Base-by-base conservation (phyloP, 106 monocot species). In the Dioscorea dumetorum region DNA sequence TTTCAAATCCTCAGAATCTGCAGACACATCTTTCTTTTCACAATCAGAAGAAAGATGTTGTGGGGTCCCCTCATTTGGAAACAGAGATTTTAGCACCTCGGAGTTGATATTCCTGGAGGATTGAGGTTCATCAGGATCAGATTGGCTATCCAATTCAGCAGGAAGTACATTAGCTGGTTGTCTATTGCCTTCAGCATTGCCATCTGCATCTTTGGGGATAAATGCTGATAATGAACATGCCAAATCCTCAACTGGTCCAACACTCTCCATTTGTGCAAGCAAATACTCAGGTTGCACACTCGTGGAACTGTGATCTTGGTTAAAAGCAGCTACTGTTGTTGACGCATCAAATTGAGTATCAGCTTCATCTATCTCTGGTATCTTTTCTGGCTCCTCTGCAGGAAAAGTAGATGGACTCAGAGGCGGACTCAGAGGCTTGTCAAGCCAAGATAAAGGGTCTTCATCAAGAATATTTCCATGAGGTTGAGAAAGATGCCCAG, bases 181-280 rank as follows among this genome's bases (percentile, higher is more conserved):
- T 31, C 49, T 19, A 11, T 79, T 48, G 33, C 35, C 12, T 33
- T 59, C 54, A 68, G 23, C 4, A 20, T 51, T 48, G 73, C 49
- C 69, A 61, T 28, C 65, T 35, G 64, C 48, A 61, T 61, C 35
- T 48, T 64, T 63, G 72, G 48, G 12, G 35, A 22, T 54, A 48
- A n/a, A 14, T 1, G 16, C 21, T 17, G 48, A 24, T 63, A 8
- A 10, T 41, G 10, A 54, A 41, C 18, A 56, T 63, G 51, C 62
- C 61, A 77, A 63, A 58, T 54, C 41, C 67, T 64, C 75, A 64
- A 15, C 69, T 18, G 54, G 41, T 41, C 10, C 41, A 54, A 54
- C 5, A 32, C 22, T 60, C 8, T 75, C 67, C 35, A 32, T 68
- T 33, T 50, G 28, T 21, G 11, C 67, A 60, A 33, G 20, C 57